Base-by-base conservation (phyloP, 371 early-diverging fungal species). In the Syncephalis plumigaleata region DNA sequence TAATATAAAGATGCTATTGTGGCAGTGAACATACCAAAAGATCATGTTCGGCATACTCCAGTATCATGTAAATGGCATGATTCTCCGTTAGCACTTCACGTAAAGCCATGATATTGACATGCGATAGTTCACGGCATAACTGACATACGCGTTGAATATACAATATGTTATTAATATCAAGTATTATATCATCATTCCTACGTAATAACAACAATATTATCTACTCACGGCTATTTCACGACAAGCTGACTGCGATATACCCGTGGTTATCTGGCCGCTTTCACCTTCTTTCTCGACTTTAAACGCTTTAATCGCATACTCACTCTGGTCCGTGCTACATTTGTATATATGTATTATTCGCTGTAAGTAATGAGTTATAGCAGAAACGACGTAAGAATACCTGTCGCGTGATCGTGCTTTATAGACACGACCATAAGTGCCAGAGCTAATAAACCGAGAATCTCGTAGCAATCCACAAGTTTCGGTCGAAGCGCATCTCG, bases 21-120 rank as follows among this genome's bases (percentile, higher is more conserved):
- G 20, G 43, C 7, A 0, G 8, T 18, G n/a, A 36, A 24, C 60
- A 43, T 71, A 83, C 87, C 64, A 89, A 61, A 39, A 93, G 72
- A 60, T 93, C 94, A 63, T 91, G 86, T 54, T 91, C 94, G 11
- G 91, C 84, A 56, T 87, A 93, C 47, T 88, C 91, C 70, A 93
- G 84, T 13, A 93, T 83, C 90, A 93, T 91, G 52, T 81, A 81
- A 36, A 93, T 91, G 0, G 87, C 81, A 52, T 86, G 79, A 58
- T 91, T 91, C 49, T 90, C 87, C 27, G 91, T 58, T 3, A 89
- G 47, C 0, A 92, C 91, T 55, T 93, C 91, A 59, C 82, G 76
- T 23, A 91, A 63, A 24, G 70, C 66, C 11, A 90, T 71, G 36
- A 91, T 70, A 56, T 93, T 90, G 45, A 82, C 83, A 53, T 93